Conservation (phyloP, 495 filamentous ascomycete genomes). For the Penicillium cinerascens region DNA sequence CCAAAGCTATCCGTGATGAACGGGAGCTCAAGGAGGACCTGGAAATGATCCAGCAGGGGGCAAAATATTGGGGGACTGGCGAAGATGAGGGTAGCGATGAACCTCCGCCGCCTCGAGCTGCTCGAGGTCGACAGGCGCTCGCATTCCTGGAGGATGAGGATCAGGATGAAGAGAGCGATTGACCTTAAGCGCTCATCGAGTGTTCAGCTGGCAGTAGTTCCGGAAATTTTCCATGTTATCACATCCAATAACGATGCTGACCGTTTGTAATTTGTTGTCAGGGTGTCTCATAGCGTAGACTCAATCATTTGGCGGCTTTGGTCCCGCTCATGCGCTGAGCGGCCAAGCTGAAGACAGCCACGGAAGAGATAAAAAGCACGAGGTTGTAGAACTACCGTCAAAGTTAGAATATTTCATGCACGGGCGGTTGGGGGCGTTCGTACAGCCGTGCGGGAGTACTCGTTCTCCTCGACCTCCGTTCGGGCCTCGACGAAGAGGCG, state of each 20-base stretch:
- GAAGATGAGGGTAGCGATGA: conserved; percentile 41
- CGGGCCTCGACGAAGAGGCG: conserved; percentile 95
- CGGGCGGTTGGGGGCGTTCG: background rate
- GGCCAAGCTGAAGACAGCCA: conserved; percentile 86
- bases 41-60: conserved; percentile 74
- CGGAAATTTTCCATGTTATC: background rate
- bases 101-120: conserved; percentile 35
- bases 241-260: background rate
- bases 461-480: conserved; percentile 90
- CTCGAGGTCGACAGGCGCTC: conserved; percentile 46
- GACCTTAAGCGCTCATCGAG: conserved; percentile 14
- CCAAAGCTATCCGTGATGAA: conserved; percentile 77
- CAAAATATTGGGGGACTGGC: conserved; percentile 67
- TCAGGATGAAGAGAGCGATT: conserved; percentile 54
- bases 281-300: background rate
- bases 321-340: conserved; percentile 67
- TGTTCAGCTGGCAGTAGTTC: background rate
- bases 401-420: background rate
- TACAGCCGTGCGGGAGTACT: conserved; percentile 90
- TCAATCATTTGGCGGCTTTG: conserved; percentile 36
- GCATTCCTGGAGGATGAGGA: conserved; percentile 53
- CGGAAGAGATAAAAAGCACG: conserved; percentile 90
- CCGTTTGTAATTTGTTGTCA: background rate
- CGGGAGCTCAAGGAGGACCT: conserved; percentile 80
- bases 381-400: conserved; percentile 87